A percentile compares a stretch with the other conserved stretches of the same genome.
Conservation (phyloP, 208 protist species). For the Herpetomonas samuelpessoai region DNA sequence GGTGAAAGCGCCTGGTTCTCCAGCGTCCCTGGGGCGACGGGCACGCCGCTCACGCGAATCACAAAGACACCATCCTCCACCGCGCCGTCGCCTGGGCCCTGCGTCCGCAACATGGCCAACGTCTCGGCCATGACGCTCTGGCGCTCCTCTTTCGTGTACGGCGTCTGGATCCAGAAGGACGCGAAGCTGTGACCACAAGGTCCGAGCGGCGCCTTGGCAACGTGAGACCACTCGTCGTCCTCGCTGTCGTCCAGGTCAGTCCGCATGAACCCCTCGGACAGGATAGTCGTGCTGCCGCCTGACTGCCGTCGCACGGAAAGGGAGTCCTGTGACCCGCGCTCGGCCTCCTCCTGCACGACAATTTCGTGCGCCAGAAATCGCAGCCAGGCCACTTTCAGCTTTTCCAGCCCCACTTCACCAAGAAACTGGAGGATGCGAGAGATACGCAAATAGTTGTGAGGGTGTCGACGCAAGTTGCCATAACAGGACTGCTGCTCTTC, state of each 20-base stretch:
- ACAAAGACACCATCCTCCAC: background rate
- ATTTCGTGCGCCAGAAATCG: constrained; percentile 47
- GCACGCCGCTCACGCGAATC: background rate
- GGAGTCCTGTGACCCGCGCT: background rate
- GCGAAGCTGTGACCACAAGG: constrained; percentile 17
- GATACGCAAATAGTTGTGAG: constrained; percentile 75
- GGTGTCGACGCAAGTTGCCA: constrained; percentile 30
- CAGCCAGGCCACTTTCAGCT: constrained; percentile 60
- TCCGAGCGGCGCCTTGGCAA: constrained; percentile 9
- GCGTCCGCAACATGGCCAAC: background rate
- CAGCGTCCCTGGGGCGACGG: background rate
- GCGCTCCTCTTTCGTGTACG: constrained; percentile 17
- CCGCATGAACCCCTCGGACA: too few species aligned
- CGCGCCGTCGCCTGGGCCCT: background rate
- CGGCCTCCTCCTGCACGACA: constrained; percentile 8
- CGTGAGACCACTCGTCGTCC: background rate
- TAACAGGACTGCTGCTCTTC: constrained; percentile 26
- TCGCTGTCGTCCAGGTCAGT: background rate
- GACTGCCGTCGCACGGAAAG: too few species aligned
- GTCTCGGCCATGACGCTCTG: background rate
- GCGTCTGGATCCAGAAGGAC: constrained; percentile 30
- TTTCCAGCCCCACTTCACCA: constrained; percentile 58
- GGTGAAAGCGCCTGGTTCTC: background rate
- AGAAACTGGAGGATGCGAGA: constrained; percentile 71
- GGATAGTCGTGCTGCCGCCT: background rate